phyloP scores from a whole-genome alignment of 768 basidiomycete species.

The Epithele typhae region DNA sequence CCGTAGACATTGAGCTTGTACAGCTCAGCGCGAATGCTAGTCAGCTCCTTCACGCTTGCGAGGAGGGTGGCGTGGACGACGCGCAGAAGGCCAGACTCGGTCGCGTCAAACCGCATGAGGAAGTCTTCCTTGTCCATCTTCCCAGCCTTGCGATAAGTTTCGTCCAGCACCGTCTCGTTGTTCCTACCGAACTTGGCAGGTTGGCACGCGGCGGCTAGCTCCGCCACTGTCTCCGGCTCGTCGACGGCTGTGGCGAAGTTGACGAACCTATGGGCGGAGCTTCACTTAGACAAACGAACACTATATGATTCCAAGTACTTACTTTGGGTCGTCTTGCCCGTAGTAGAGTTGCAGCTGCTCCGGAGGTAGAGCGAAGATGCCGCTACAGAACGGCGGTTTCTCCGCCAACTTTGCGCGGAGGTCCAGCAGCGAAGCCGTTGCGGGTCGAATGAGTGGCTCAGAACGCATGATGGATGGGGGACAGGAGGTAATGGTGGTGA shows the following conservation, averaged over 20 bases:
- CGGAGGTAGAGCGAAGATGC: background rate
- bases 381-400: background rate
- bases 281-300: background rate
- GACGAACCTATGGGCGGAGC: background rate
- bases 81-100: conserved; percentile 25
- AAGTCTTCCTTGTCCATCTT: conserved; percentile 22
- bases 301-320: background rate
- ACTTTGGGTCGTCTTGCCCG: background rate
- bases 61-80: conserved; percentile 24
- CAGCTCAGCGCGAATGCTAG: conserved; percentile 28
- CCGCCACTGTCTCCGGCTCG: background rate
- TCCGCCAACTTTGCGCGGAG: no score
- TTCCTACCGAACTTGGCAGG: conserved; percentile 19
- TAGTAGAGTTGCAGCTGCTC: background rate
- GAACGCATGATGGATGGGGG: no score
- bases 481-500: no score
- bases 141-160: conserved; percentile 22
- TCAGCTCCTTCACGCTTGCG: conserved; percentile 16
- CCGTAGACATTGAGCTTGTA: conserved; percentile 45
- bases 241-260: background rate
- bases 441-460: no score
- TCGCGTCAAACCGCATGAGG: conserved; percentile 12
- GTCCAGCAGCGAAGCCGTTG: no score
- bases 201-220: conserved; percentile 16
- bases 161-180: conserved; percentile 18